These are phyloP conservation scores for Kluyveromyces sp. DNA, from an alignment of 1,139 yeast genomes.

Conservation along the genomic window DNA sequence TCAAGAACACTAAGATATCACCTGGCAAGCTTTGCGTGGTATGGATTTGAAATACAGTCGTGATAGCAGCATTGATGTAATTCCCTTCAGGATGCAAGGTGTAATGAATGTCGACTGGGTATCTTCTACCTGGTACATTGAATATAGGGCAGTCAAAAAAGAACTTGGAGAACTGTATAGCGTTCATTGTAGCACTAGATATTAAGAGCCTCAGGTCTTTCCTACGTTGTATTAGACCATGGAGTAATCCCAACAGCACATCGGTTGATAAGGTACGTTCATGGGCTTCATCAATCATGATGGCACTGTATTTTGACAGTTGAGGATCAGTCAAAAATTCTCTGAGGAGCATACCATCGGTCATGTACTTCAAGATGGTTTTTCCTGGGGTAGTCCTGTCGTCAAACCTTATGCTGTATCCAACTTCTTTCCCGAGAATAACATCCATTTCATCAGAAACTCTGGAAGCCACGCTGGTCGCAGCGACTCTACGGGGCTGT, in stretches of 20 bases:
- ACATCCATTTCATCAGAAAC: conserved; percentile 63
- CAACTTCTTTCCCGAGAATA: conserved; percentile 54
- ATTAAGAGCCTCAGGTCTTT: conserved; percentile 67
- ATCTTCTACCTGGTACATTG: conserved; percentile 82
- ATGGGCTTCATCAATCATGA: conserved; percentile 96
- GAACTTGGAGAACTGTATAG: conserved; percentile 71
- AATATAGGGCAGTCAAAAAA: conserved; percentile 81
- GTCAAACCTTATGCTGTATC: conserved; percentile 61
- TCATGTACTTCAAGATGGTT: conserved; percentile 67
- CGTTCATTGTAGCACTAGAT: conserved; percentile 93
- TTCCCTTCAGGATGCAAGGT: conserved; percentile 86
- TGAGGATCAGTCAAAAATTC: conserved; percentile 77
- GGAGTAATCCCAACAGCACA: conserved; percentile 72
- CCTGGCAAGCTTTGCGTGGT: conserved; percentile 63
- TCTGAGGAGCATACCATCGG: conserved; percentile 88
- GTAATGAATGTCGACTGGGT: conserved; percentile 81
- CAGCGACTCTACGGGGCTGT: conserved; percentile 72
- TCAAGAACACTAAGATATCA: conserved; percentile 82
- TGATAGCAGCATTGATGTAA: conserved; percentile 80
- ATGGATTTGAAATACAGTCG: conserved; percentile 75
- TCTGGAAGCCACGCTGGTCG: conserved; percentile 60
- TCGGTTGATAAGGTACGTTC: conserved; percentile 93
- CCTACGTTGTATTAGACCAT: conserved; percentile 55
- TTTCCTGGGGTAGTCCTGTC: conserved; percentile 43
- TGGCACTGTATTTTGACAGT: conserved; percentile 59